A percentile compares a stretch with the other conserved stretches of the same genome.
These are phyloP conservation scores for Phlyctochytrium bullatum DNA, from an alignment of 192 early-diverging fungal species.

Conservation along the genomic window DNA sequence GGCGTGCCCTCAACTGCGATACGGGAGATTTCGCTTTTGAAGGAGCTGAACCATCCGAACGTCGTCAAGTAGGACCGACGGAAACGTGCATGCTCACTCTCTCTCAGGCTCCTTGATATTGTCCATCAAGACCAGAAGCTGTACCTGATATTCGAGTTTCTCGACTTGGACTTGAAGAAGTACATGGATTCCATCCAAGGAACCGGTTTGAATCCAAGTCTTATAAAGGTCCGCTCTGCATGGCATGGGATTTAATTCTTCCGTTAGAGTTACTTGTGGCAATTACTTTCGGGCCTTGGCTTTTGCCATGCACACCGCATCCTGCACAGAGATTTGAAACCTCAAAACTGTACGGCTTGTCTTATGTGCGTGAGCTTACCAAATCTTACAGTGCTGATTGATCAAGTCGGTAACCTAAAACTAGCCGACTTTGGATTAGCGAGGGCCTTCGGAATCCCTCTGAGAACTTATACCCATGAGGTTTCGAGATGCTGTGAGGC, in stretches of 20 bases:
- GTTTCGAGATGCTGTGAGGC: background rate
- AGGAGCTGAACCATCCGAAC: conserved; percentile 79
- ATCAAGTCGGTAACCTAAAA: conserved; percentile 57
- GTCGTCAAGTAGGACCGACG: conserved; percentile 31
- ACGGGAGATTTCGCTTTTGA: conserved; percentile 77
- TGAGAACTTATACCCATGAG: conserved; percentile 79
- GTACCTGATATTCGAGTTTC: conserved; percentile 96
- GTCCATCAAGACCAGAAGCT: conserved; percentile 97
- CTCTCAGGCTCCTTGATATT: conserved; percentile 86
- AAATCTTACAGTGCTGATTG: too few species aligned
- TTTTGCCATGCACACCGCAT: conserved; percentile 97
- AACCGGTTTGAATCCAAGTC: conserved; percentile 50
- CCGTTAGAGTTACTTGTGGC: conserved; percentile 56
- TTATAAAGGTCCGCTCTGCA: conserved; percentile 67
- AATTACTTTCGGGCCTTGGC: conserved; percentile 93
- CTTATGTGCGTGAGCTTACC: too few species aligned
- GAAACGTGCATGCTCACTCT: background rate
- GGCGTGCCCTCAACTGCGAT: conserved; percentile 63
- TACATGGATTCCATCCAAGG: conserved; percentile 78
- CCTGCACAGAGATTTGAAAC: conserved; percentile 79
- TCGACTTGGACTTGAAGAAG: conserved; percentile 99
- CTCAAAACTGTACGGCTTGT: conserved; percentile 59
- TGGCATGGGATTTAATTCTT: conserved; percentile 9
- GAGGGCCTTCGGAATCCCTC: conserved; percentile 90
- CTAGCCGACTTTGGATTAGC: conserved; percentile 93